Evolutionary conservation across 768 basidiomycete species (phyloP).

Genomic region (Amanita molliuscula): DNA sequence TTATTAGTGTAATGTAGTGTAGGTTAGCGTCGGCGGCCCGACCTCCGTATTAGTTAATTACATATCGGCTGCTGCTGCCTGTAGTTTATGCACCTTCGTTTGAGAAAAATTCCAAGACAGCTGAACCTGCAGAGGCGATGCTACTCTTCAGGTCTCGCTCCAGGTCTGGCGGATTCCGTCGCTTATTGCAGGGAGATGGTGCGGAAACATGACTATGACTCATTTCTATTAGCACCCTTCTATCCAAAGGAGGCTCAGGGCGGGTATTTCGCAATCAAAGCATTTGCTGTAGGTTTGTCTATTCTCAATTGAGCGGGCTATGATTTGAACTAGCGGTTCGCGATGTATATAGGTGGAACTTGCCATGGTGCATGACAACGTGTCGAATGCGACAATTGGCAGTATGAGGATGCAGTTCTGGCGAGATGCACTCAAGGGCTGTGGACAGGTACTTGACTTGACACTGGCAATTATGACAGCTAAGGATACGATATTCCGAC

Average conservation of each 20-base stretch:
- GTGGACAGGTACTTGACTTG: slow-evolving; percentile 48
- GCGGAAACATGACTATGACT: slow-evolving; percentile 75
- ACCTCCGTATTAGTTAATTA: not conserved
- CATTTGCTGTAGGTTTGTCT: slow-evolving; percentile 61
- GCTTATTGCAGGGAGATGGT: slow-evolving; percentile 66
- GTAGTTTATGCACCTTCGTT: not conserved
- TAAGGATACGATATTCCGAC: slow-evolving; percentile 6
- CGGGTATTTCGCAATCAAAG: slow-evolving; percentile 71
- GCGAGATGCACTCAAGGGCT: slow-evolving; percentile 66
- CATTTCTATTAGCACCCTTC: slow-evolving; percentile 59
- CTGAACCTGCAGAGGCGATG: not conserved
- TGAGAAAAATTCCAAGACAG: not conserved
- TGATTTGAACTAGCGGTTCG: not conserved
- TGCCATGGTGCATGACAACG: slow-evolving; percentile 65
- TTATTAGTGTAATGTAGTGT: too few species aligned
- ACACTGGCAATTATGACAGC: not conserved
- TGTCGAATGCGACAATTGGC: slow-evolving; percentile 67
- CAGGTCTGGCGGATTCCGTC: slow-evolving; percentile 29
- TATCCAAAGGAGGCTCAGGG: slow-evolving; percentile 56
- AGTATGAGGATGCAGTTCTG: slow-evolving; percentile 83
- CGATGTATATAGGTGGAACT: slow-evolving; percentile 51
- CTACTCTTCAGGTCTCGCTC: slow-evolving; percentile 7
- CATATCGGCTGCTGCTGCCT: not conserved
- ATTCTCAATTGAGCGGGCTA: slow-evolving; percentile 3
- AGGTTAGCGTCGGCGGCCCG: not conserved